Evolutionary conservation across 1,284 basidiomycete species (phyloP).

Genomic region (Leccinum pachyderme): DNA sequence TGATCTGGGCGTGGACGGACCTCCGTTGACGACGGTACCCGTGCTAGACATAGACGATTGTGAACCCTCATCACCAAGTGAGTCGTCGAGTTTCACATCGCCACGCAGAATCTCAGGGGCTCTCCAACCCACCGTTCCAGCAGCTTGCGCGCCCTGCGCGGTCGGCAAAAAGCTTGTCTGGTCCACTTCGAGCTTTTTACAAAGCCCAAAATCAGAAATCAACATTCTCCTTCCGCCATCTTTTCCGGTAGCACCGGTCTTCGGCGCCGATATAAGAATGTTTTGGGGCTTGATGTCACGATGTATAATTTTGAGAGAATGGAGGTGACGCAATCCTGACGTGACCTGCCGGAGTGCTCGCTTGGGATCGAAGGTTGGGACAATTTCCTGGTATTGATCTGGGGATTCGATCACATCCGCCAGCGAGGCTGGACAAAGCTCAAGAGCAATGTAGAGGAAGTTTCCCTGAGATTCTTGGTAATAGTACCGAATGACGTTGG

Average conservation of each 20-base stretch:
- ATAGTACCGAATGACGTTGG: slow-evolving; percentile 97
- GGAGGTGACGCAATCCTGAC: slow-evolving; percentile 85
- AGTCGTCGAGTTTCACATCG: slow-evolving; percentile 85
- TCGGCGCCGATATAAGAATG: slow-evolving; percentile 83
- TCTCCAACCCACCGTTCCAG: slow-evolving; percentile 92
- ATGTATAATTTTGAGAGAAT: slow-evolving; percentile 95
- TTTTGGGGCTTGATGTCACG: slow-evolving; percentile 99
- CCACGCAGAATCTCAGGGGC: slow-evolving; percentile 92
- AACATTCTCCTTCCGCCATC: slow-evolving; percentile 77
- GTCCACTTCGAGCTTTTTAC: slow-evolving; percentile 88
- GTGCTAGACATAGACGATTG: slow-evolving; percentile 67
- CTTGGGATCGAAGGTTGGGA: slow-evolving; percentile 79
- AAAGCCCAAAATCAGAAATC: slow-evolving; percentile 94
- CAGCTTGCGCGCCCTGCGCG: slow-evolving; percentile 77
- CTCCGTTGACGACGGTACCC: slow-evolving; percentile 41
- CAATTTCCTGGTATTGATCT: slow-evolving; percentile 67
- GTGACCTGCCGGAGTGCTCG: slow-evolving; percentile 87
- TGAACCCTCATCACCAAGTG: slow-evolving; percentile 60
- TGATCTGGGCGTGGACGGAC: slow-evolving; percentile 21
- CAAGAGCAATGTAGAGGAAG: slow-evolving; percentile 97
- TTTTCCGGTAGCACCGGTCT: slow-evolving; percentile 50
- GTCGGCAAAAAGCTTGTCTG: slow-evolving; percentile 91
- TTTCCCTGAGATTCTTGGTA: slow-evolving; percentile 93
- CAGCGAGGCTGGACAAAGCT: slow-evolving; percentile 92
- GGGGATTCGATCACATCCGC: slow-evolving; percentile 91